Evolutionary conservation across 1,139 yeast species (phyloP).

Genomic region (Suhomyces bribrorum): DNA sequence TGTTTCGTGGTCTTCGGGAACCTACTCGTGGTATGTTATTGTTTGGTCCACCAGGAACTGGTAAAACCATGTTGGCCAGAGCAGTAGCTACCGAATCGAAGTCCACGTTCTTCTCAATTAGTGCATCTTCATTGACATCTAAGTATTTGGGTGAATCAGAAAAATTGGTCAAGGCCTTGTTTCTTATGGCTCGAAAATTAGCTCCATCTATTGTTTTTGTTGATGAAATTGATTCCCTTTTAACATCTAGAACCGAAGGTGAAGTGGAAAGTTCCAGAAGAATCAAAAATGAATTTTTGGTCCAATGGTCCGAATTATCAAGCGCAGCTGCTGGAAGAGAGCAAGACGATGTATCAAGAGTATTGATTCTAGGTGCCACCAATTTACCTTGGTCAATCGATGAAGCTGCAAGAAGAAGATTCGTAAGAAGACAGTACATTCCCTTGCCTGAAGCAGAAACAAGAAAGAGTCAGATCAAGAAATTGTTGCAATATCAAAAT

Average conservation of each 20-base stretch:
- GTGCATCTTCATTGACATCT: constrained; percentile 90
- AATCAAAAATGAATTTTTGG: constrained; percentile 89
- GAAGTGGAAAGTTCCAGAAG: constrained; percentile 92
- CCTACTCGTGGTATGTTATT: constrained; percentile 95
- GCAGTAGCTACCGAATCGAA: constrained; percentile 97
- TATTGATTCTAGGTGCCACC: constrained; percentile 91
- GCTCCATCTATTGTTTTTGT: constrained; percentile 95
- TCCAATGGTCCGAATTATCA: constrained; percentile 94
- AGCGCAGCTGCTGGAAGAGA: constrained; percentile 66
- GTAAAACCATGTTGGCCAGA: constrained; percentile 95
- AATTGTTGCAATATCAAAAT: constrained; percentile 73
- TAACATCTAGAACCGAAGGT: constrained; percentile 82
- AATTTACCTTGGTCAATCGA: constrained; percentile 98
- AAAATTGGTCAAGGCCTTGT: constrained; percentile 86
- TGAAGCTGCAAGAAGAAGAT: constrained; percentile 95
- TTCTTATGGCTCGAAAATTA: constrained; percentile 77
- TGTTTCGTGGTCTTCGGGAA: constrained; percentile 87
- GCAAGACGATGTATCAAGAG: constrained; percentile 52
- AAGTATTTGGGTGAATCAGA: constrained; percentile 94
- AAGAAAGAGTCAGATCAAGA: constrained; percentile 67
- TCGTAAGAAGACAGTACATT: constrained; percentile 89
- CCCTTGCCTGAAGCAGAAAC: constrained; percentile 93
- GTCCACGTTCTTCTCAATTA: constrained; percentile 89
- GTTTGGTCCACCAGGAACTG: constrained; percentile 99
- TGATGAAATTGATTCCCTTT: constrained; percentile 91